Conservation (phyloP, 1,284 basidiomycete genomes). For the Rhodotorula sp. region DNA sequence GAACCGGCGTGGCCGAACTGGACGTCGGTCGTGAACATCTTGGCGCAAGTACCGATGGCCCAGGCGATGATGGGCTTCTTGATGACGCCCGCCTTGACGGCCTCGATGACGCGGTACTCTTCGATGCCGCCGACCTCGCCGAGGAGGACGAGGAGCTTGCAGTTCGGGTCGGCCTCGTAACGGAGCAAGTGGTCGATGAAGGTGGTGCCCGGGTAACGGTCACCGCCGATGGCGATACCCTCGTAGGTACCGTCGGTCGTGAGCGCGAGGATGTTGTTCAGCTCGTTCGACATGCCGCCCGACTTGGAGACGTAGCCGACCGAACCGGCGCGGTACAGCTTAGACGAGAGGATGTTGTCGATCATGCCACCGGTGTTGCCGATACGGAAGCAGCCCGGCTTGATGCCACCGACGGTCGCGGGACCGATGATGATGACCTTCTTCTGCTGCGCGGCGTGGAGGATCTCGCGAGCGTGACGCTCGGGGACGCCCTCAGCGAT, state of each 20-base stretch:
- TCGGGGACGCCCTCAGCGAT: constrained; percentile 99
- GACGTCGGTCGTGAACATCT: constrained; percentile 99
- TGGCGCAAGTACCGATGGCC: constrained; percentile 99
- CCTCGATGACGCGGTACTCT: constrained; percentile 98
- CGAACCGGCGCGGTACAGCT: constrained; percentile 96
- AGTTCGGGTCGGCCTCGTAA: constrained; percentile 94
- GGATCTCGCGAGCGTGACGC: constrained; percentile 92
- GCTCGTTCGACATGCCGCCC: constrained; percentile 99
- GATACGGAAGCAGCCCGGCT: constrained; percentile 99
- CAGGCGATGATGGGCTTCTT: constrained; percentile 98
- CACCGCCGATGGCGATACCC: constrained; percentile 99
- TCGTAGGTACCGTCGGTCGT: constrained; percentile 98
- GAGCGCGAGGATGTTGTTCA: constrained; percentile 98
- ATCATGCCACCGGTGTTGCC: constrained; percentile 99
- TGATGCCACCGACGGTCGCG: constrained; percentile 98
- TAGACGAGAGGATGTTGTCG: constrained; percentile 99
- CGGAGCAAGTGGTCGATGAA: constrained; percentile 99
- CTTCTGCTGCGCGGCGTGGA: constrained; percentile 82
- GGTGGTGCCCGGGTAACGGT: constrained; percentile 96
- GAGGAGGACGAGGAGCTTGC: constrained; percentile 97
- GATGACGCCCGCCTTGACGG: constrained; percentile 90
- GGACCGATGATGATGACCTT: constrained; percentile 95
- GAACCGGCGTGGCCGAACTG: constrained; percentile 98
- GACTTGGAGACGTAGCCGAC: constrained; percentile 99
- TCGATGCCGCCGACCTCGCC: constrained; percentile 99